Evolutionary conservation across 257 asterid genomes (phyloP).

Genomic region (Anisodus acutangulus): DNA sequence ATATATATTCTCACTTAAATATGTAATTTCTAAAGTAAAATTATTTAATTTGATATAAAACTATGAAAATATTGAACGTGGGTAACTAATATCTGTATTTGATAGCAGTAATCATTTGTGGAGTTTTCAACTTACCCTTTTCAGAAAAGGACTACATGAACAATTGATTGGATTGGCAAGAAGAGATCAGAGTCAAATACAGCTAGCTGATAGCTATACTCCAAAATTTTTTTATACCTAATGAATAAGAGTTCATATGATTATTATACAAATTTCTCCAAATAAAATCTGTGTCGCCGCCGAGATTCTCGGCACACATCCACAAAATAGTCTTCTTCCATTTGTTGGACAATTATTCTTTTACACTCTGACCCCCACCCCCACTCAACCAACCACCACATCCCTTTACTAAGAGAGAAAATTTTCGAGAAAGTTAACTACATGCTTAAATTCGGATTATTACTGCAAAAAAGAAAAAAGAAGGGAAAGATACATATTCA

Average conservation of each 20-base stretch:
- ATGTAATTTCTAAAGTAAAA: too few relatives aligned
- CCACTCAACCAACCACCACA: background rate
- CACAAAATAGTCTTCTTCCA: background rate
- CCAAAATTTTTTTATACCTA: background rate
- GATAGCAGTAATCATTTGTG: background rate
- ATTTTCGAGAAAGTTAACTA: background rate
- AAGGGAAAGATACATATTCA: background rate
- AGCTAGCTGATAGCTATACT: background rate
- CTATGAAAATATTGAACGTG: too few relatives aligned
- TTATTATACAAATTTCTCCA: slow-evolving; percentile 11
- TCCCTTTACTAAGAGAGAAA: background rate
- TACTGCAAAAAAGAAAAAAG: background rate
- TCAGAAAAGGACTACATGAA: background rate
- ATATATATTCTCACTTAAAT: too few relatives aligned
- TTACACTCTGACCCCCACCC: too few relatives aligned
- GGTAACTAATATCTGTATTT: background rate
- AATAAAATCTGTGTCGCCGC: slow-evolving; percentile 10
- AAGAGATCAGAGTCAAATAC: slow-evolving; percentile 12
- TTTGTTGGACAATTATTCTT: background rate
- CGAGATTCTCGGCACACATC: slow-evolving; percentile 22
- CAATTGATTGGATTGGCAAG: slow-evolving; percentile 13
- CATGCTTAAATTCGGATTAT: too few relatives aligned
- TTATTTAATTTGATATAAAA: background rate
- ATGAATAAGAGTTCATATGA: background rate
- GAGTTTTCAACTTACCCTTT: background rate